phyloP scores from a whole-genome alignment of 2,329 filamentous ascomycete genomes.

The Neofusicoccum umdonicola region DNA sequence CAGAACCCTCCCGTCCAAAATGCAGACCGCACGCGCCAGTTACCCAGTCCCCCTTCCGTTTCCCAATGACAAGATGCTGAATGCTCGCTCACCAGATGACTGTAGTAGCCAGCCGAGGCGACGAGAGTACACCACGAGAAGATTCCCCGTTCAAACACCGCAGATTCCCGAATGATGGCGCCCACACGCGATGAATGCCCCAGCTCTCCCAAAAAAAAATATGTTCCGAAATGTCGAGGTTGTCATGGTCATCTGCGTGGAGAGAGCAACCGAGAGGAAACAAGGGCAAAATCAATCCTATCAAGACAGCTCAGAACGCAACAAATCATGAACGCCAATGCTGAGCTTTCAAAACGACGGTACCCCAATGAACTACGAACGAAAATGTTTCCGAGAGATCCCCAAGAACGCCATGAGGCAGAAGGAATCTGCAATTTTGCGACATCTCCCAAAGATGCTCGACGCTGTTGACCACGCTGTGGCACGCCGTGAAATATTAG shows the following conservation, averaged over 20 bases:
- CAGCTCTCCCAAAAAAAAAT: neutral
- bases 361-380: neutral
- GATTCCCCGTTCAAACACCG: neutral
- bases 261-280: neutral
- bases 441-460: neutral
- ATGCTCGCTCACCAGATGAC: neutral
- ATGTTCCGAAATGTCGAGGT: neutral
- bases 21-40: neutral
- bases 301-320: conserved; percentile 12
- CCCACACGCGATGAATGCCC: neutral
- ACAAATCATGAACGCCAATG: conserved; percentile 10
- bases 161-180: neutral
- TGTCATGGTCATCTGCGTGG: neutral
- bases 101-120: neutral
- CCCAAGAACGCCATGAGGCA: neutral
- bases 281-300: conserved; percentile 5
- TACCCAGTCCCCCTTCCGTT: neutral
- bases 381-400: neutral
- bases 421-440: conserved; percentile 5
- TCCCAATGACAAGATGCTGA: conserved; percentile 1
- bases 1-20: neutral
- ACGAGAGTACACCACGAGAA: neutral
- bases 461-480: neutral
- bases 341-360: neutral
- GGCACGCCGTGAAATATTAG: neutral